phyloP scores from a whole-genome alignment of 1,284 basidiomycete species.

The Schizophyllum commune region DNA sequence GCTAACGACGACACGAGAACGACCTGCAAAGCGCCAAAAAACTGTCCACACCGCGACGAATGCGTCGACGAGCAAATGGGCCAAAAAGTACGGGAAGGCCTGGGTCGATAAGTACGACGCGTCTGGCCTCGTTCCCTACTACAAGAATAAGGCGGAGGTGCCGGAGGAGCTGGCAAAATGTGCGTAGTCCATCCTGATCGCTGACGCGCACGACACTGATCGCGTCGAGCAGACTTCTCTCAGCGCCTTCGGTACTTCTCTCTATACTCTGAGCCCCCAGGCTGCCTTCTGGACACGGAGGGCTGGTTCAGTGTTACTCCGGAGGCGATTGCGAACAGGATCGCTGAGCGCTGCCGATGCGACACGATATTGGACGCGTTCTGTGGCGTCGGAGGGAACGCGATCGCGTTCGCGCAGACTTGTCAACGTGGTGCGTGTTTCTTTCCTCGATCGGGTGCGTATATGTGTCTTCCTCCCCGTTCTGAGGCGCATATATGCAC shows the following conservation, averaged over 20 bases:
- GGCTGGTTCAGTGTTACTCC: slow-evolving; percentile 99
- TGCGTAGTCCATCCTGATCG: slow-evolving; percentile 30
- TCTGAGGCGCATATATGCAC: not conserved
- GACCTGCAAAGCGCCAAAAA: not conserved
- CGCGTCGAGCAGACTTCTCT: slow-evolving; percentile 58
- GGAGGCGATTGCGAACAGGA: slow-evolving; percentile 84
- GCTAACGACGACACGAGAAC: not conserved
- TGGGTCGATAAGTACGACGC: slow-evolving; percentile 51
- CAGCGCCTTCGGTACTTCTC: slow-evolving; percentile 82
- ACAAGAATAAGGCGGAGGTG: slow-evolving; percentile 54
- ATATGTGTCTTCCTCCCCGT: not conserved
- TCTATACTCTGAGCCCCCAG: slow-evolving; percentile 58
- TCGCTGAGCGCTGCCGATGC: slow-evolving; percentile 86
- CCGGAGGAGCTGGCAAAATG: slow-evolving; percentile 78
- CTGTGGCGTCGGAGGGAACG: slow-evolving; percentile 96
- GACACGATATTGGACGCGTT: slow-evolving; percentile 88
- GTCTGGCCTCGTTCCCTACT: slow-evolving; percentile 64
- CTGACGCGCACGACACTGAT: not conserved
- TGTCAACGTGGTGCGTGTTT: slow-evolving; percentile 73
- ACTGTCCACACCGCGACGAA: not conserved
- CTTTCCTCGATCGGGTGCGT: not conserved
- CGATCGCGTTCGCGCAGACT: slow-evolving; percentile 94
- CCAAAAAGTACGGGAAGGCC: not conserved
- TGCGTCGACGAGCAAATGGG: not conserved
- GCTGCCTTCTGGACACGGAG: slow-evolving; percentile 77